Conservation (phyloP, 2,329 filamentous ascomycete species). For the Lojkania enalia region DNA sequence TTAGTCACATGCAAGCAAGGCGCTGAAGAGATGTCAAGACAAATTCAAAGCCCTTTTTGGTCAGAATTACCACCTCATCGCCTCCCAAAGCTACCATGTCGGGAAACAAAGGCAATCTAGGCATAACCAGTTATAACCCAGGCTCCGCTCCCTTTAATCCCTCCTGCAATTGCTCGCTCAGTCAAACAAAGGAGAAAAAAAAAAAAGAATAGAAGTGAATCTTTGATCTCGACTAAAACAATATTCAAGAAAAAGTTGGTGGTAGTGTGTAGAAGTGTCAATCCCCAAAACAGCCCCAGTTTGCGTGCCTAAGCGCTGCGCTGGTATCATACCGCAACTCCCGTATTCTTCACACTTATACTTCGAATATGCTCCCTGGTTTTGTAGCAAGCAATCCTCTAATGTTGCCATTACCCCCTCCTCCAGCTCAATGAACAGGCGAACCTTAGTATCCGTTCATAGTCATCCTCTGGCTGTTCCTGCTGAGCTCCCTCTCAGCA, state of each 20-base stretch:
- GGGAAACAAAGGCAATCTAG: slow-evolving; percentile 5
- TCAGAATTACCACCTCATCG: slow-evolving; percentile 3
- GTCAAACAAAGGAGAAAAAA: slow-evolving; percentile 31
- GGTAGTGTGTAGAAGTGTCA: slow-evolving; percentile 27
- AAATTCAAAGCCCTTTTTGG: not conserved
- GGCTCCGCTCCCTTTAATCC: slow-evolving; percentile 23
- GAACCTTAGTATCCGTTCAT: slow-evolving; percentile 92
- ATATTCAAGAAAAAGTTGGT: slow-evolving; percentile 38
- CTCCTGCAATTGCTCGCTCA: slow-evolving; percentile 10
- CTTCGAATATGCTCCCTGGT: too few species aligned
- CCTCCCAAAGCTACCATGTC: slow-evolving; percentile 1
- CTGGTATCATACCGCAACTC: slow-evolving; percentile 44
- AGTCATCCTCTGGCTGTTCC: slow-evolving; percentile 94
- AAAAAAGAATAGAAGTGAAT: slow-evolving; percentile 30
- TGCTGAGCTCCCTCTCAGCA: slow-evolving; percentile 93
- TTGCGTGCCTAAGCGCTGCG: slow-evolving; percentile 28
- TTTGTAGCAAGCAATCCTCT: too few species aligned
- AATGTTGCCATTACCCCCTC: too few species aligned
- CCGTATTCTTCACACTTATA: slow-evolving; percentile 2
- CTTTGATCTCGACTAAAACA: slow-evolving; percentile 38
- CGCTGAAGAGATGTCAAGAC: too few species aligned
- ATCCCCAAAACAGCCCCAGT: not conserved
- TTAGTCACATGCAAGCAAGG: too few species aligned
- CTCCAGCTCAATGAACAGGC: too few species aligned
- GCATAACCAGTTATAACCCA: slow-evolving; percentile 24